Evolutionary conservation across 228 moss, liverwort and hornwort species (phyloP).

Genomic region (Sphagnum fallax): DNA sequence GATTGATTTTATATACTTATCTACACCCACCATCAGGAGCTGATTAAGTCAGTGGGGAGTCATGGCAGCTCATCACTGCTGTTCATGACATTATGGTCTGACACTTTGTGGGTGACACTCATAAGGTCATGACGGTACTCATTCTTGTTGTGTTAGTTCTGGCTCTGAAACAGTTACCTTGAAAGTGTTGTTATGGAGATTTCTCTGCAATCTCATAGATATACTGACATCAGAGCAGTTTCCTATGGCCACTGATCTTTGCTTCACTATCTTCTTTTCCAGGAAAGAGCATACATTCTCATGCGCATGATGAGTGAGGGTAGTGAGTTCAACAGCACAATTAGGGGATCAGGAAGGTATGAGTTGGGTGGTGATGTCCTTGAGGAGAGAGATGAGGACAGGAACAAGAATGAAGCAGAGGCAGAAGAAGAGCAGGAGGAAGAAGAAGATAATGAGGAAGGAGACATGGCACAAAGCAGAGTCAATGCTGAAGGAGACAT

Average conservation of each 20-base stretch:
- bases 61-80: no score
- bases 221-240: neutral
- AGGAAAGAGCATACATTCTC: constrained; percentile 78
- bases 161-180: no score
- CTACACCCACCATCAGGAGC: no score
- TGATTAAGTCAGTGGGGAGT: no score
- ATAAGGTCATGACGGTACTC: no score
- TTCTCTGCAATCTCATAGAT: no score
- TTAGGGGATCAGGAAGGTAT: constrained; percentile 29
- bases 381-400: constrained; percentile 29
- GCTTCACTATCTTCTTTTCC: constrained; percentile 5
- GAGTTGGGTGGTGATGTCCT: constrained; percentile 43
- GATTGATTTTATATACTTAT: no score
- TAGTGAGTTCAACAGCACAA: constrained; percentile 41
- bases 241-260: neutral
- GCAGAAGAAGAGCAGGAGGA: constrained; percentile 28
- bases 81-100: no score
- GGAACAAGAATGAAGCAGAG: constrained; percentile 32
- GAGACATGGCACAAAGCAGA: constrained; percentile 17
- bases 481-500: constrained; percentile 35
- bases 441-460: constrained; percentile 33
- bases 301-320: constrained; percentile 55
- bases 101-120: no score
- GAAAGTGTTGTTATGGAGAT: no score
- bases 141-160: no score